Conservation (phyloP, 2,329 filamentous ascomycete genomes). For the Talaromyces amestolkiae region DNA sequence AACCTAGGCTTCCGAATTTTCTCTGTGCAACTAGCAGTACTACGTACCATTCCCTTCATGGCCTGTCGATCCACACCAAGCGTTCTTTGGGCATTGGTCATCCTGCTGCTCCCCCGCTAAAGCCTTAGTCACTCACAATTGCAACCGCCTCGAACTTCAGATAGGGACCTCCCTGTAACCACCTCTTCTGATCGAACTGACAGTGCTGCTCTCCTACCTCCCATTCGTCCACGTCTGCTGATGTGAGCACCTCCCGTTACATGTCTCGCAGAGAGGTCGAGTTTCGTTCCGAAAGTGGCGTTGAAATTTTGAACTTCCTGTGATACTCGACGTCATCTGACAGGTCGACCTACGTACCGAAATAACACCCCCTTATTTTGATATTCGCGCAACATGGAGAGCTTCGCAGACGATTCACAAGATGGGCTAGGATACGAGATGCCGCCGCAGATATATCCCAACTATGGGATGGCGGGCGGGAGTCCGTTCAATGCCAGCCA, state of each 20-base stretch:
- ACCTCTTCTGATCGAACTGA: neutral
- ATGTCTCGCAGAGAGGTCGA: conserved; percentile 6
- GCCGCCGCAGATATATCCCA: conserved; percentile 64
- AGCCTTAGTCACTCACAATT: neutral
- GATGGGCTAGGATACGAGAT: conserved; percentile 45
- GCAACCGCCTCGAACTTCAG: neutral
- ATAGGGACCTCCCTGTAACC: neutral
- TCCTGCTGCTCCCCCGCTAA: conserved; percentile 2
- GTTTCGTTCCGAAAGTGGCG: conserved; percentile 3
- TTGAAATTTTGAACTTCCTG: neutral
- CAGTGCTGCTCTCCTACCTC: neutral
- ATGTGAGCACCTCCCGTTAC: neutral
- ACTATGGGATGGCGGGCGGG: conserved; percentile 60
- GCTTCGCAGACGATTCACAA: conserved; percentile 33
- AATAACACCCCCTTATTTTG: neutral
- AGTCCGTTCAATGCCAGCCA: conserved; percentile 51
- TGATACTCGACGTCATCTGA: conserved; percentile 1
- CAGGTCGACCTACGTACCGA: neutral
- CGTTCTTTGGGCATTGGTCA: conserved; percentile 12
- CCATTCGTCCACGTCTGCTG: conserved; percentile 19
- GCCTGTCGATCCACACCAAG: conserved; percentile 13
- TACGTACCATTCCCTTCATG: conserved; percentile 11
- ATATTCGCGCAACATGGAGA: conserved; percentile 31
- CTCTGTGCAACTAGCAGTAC: neutral
- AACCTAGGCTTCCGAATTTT: conserved; percentile 9